Percentiles rank a stretch among this genome's conserved stretches.
Conservation (phyloP, 805 yeast genomes). For the Yamadazyma philogaea region DNA sequence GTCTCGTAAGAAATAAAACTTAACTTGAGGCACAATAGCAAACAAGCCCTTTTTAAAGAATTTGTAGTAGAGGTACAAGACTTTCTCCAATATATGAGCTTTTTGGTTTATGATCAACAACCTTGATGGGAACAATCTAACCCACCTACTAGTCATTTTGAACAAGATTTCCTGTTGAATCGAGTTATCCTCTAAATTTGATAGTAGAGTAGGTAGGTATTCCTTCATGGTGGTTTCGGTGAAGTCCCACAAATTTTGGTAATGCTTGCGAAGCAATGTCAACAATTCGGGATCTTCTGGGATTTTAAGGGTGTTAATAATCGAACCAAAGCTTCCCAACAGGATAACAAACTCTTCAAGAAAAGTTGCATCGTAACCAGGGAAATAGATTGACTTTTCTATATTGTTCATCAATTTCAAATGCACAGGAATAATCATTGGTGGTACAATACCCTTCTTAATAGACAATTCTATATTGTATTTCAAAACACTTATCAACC, state of each 20-base stretch:
- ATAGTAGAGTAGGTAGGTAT: constrained; percentile 26
- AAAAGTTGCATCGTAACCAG: constrained; percentile 32
- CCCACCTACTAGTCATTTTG: constrained; percentile 36
- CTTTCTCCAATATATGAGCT: constrained; percentile 30
- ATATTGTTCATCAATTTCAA: constrained; percentile 34
- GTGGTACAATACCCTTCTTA: constrained; percentile 14
- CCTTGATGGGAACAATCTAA: constrained; percentile 29
- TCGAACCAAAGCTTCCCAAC: constrained; percentile 24
- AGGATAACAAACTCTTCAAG: constrained; percentile 26
- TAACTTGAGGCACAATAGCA: constrained; percentile 39
- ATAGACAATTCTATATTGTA: constrained; percentile 21
- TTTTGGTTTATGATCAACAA: constrained; percentile 21
- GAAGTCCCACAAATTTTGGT: constrained; percentile 22
- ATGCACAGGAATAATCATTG: constrained; percentile 28
- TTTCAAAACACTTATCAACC: constrained; percentile 34
- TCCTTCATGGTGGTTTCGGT: constrained; percentile 22
- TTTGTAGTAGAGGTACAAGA: constrained; percentile 32
- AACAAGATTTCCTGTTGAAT: constrained; percentile 33
- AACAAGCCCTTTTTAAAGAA: constrained; percentile 31
- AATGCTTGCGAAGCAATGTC: constrained; percentile 20
- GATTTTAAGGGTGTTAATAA: constrained; percentile 6
- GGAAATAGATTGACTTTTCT: constrained; percentile 32
- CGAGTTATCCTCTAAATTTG: constrained; percentile 22
- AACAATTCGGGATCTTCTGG: constrained; percentile 10
- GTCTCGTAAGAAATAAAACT: constrained; percentile 37